Conservation (phyloP, 129 eudicot genomes). For the Helianthus annuus region HanXRQr2.0-SUNRISE NC_035438.2:28163525-28164024, state of each 20-base stretch:
- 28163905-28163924: conserved; percentile 15
- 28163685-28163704: conserved; percentile 95
- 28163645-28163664: conserved; percentile 81
- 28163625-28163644: conserved; percentile 92
- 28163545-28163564: conserved; percentile 85
- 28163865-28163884: conserved; percentile 88
- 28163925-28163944: no score
- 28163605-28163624: conserved; percentile 81
- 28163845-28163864: conserved; percentile 80
- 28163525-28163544: conserved; percentile 98
- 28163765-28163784: neutral
- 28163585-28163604: conserved; percentile 85
- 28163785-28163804: neutral
- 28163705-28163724: conserved; percentile 84
- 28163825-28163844: conserved; percentile 55
- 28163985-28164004: neutral
- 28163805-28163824: neutral
- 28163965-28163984: neutral
- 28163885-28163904: conserved; percentile 86
- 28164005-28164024: no score
- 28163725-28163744: conserved; percentile 89
- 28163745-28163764: conserved; percentile 51
- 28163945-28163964: neutral
- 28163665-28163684: conserved; percentile 88
- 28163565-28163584: conserved; percentile 87